Evolutionary conservation across 2,329 filamentous ascomycete genomes (phyloP).

Genomic region (Bretziella fagacearum): DNA sequence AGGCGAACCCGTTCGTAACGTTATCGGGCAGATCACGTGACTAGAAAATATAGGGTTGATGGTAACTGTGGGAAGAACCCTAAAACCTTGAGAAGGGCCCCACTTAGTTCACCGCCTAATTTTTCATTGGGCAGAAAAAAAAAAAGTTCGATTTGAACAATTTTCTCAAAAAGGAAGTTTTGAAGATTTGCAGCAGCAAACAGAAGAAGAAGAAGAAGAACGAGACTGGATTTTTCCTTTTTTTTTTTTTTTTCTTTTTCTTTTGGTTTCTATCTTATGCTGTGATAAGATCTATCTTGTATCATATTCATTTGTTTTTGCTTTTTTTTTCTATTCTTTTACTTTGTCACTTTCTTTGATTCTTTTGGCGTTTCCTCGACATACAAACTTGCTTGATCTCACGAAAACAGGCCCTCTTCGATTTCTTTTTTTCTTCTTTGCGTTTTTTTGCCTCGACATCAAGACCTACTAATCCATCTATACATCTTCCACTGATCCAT

Average conservation of each 20-base stretch:
- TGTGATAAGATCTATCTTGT: too few species aligned
- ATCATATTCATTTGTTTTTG: too few species aligned
- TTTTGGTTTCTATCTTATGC: background rate
- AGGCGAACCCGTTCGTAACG: background rate
- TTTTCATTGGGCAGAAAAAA: constrained; percentile 14
- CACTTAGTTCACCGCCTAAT: constrained; percentile 11
- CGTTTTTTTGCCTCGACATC: background rate
- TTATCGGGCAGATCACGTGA: background rate
- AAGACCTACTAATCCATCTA: background rate
- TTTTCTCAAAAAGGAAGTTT: background rate
- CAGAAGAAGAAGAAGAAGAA: background rate
- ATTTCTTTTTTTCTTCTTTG: background rate
- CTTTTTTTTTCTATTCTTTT: too few species aligned
- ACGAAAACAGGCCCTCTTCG: too few species aligned
- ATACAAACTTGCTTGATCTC: too few species aligned
- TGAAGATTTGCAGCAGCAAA: background rate
- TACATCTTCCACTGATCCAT: background rate
- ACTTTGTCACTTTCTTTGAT: too few species aligned
- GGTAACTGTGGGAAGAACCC: background rate
- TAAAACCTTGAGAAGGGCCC: constrained; percentile 1
- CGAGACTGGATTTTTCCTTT: background rate
- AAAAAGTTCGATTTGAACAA: constrained; percentile 12
- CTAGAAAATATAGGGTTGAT: background rate
- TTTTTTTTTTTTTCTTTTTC: background rate
- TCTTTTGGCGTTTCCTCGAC: too few species aligned